Evolutionary conservation across 306 rosid species (phyloP), one percentile per base, ranked within the genome.

Genomic region (Biancaea sappan): DNA sequence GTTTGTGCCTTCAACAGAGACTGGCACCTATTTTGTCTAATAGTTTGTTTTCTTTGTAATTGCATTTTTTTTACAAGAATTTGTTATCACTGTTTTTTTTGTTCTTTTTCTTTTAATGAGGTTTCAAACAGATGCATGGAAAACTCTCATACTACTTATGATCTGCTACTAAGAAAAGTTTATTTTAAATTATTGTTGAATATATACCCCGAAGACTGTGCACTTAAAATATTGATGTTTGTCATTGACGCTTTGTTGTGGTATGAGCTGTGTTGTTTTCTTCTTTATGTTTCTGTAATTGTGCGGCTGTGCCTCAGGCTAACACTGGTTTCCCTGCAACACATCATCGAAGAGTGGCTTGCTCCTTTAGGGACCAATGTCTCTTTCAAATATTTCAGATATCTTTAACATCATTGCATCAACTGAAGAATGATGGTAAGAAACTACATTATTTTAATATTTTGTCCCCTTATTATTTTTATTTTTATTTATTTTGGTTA

Each of bases 271-370:
- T 65, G 24, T 75, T 26, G 28, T 15, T 22, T 40, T 48, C 19
- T 54, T 43, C 8, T 11, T 19, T 56, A 48, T 80, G 60, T 83
- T 58, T 79, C 35, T 72, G 64, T 57, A 74, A 78, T 73, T 71
- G 77, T 83, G 76, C 82, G 73, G 77, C 85, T 71, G 77, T 83
- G 76, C 82, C 75, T 79, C 85, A 94, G 99, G 93, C 92, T 73
- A 92, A 84, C 84, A 83, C 92, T 66, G 97, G 97, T 54, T 77
- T 92, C 82, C 89, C 97, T 60, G 92, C 99, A 77, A 87, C 97
- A 22, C 90, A 90, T 85, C 99, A 94, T 90, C 96, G 99, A 75
- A 92, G 99, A 81, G 96, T 90, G 62, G 97, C 97, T 28, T 94
- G 99, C 83, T 75, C 89, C 82, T 94, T 94, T 72, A 88, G 99